These are phyloP conservation scores for Sphaerosporella brunnea DNA, from an alignment of 495 filamentous ascomycete species.

Conservation along the genomic window DNA sequence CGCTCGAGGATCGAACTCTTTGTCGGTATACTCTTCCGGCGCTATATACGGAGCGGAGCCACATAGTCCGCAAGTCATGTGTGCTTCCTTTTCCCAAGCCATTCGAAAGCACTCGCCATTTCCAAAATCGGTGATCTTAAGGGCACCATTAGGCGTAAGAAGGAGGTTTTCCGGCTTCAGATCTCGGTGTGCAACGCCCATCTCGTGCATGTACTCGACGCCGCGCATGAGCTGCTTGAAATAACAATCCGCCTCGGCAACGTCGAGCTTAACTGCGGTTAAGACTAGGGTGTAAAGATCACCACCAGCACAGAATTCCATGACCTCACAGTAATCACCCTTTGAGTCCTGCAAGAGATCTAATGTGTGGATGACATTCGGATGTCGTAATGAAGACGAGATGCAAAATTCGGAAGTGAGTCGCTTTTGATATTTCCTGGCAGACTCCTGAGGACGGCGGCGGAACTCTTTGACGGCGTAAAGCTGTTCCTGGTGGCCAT, in stretches of 20 bases:
- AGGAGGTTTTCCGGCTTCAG: slow-evolving; percentile 95
- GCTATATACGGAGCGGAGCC: slow-evolving; percentile 95
- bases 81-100: slow-evolving; percentile 96
- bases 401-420: slow-evolving; percentile 99
- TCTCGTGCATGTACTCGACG: slow-evolving; percentile 98
- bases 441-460: slow-evolving; percentile 75
- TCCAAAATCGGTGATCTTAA: slow-evolving; percentile 98
- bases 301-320: slow-evolving; percentile 96
- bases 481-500: slow-evolving; percentile 67
- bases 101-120: slow-evolving; percentile 99
- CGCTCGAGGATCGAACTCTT: slow-evolving; percentile 88
- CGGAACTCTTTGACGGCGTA: slow-evolving; percentile 98
- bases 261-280: slow-evolving; percentile 80
- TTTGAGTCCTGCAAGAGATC: slow-evolving; percentile 91
- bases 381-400: slow-evolving; percentile 85
- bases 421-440: slow-evolving; percentile 94
- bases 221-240: slow-evolving; percentile 99
- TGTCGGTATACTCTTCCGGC: slow-evolving; percentile 86
- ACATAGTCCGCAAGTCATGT: slow-evolving; percentile 94
- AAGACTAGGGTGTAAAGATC: slow-evolving; percentile 93
- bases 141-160: slow-evolving; percentile 74
- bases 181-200: slow-evolving; percentile 96
- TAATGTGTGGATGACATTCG: slow-evolving; percentile 95
- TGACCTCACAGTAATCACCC: slow-evolving; percentile 97
- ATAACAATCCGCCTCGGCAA: slow-evolving; percentile 87